Evolutionary conservation across 2,329 filamentous ascomycete species (phyloP), one percentile per base, ranked within the genome.

Genomic region (Ascochyta koolunga): DNA sequence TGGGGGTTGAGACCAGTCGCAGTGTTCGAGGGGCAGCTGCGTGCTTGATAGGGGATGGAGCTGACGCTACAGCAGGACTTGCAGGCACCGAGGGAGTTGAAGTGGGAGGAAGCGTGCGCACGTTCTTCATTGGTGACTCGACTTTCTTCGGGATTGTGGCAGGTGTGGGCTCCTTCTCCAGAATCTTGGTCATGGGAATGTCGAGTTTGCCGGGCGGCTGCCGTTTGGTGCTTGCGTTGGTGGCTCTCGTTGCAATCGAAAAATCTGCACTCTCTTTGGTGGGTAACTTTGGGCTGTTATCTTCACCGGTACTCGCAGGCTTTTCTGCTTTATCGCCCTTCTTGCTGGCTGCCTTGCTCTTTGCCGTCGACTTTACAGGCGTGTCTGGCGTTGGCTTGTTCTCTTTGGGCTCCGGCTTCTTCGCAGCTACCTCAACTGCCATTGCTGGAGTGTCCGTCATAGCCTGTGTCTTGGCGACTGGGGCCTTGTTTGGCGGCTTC

Each of bases 1-100:
- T 90, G 1, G 86, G 83, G 0, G 86, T 87, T 18, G 86, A 79
- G n/a, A 89, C 79, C 7, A 92, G 80, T n/a, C 89, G 82, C 31
- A 92, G 72, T 1, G 87, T 90, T 67, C 88, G 88, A 0, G 87
- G 82, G 4, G 79, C 76, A 16, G 61, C 61, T 42, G 70, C 58
- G 43, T 76, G 77, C 56, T 76, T 75, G 21, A 76, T 67, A 4
- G 79, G 77, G 4, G 78, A 79, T 4, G 74, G 73, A 5, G 72
- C 75, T 16, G 67, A 66, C 0, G 84, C 84, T 15, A 86, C 83
- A 36, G 82, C 81, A 2, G 81, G 76, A 5, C 81, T 82, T 27
- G 81, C 76, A 16, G 77, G 75, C 9, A 79, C 76, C 16, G 83
- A 78, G 10, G 77, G 76, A 73, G 80, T 81, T 18, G 77, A 77